Conservation (phyloP, 805 yeast species). For the Candida andamanensis region DNA sequence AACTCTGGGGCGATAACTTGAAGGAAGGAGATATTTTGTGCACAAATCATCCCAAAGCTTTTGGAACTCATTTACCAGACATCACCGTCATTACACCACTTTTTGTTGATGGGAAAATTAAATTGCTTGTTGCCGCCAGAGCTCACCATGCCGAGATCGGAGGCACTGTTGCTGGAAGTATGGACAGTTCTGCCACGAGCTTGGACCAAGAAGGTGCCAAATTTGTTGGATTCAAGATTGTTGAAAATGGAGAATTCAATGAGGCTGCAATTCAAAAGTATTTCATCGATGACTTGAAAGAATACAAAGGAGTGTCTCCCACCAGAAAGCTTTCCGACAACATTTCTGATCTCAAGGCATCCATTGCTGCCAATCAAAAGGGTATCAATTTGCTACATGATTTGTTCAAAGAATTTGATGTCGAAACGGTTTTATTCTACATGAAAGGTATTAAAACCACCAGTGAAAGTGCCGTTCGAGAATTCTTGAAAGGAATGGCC, state of each 20-base stretch:
- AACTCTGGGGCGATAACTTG: slow-evolving; percentile 58
- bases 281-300: slow-evolving; percentile 10
- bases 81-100: slow-evolving; percentile 23
- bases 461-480: slow-evolving; percentile 65
- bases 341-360: slow-evolving; percentile 64
- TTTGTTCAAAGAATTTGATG: slow-evolving; percentile 57
- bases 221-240: slow-evolving; percentile 14
- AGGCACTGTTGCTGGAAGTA: slow-evolving; percentile 18
- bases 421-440: slow-evolving; percentile 59
- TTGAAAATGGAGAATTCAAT: slow-evolving; percentile 13
- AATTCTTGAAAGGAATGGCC: slow-evolving; percentile 13
- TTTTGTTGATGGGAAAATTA: slow-evolving; percentile 12
- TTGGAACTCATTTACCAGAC: slow-evolving; percentile 87
- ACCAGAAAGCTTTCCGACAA: slow-evolving; percentile 16
- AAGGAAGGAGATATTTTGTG: slow-evolving; percentile 71
- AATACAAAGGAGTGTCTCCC: slow-evolving; percentile 23
- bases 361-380: slow-evolving; percentile 79
- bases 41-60: slow-evolving; percentile 76
- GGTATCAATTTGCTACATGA: slow-evolving; percentile 63
- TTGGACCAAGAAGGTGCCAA: slow-evolving; percentile 16
- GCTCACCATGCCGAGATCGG: slow-evolving; percentile 24
- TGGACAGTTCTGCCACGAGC: slow-evolving; percentile 14
- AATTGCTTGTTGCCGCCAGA: slow-evolving; percentile 15
- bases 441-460: slow-evolving; percentile 81
- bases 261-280: slow-evolving; percentile 13